Base-by-base conservation (phyloP, 306 rosid genomes). In the Vachellia collinsii region DNA sequence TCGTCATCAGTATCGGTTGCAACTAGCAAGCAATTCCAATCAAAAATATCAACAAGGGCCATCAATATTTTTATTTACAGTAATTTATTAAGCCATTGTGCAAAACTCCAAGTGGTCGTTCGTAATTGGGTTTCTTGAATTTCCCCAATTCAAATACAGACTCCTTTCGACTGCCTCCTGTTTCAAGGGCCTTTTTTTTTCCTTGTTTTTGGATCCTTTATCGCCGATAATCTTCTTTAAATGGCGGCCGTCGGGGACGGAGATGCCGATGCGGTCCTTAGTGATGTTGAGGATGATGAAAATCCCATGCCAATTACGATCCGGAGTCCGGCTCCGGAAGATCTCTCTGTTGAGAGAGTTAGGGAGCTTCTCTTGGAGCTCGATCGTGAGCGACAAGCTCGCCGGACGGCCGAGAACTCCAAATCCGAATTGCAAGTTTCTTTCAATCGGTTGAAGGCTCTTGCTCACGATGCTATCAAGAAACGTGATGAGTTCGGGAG, bases 261-360 rank as follows among this genome's bases (percentile, higher is more conserved):
- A 4, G 99, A 92, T 78, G 83, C 83, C 66, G 97, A 94, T 82
- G 94, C 97, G 54, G 94, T 94, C 61, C 95, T 94, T 75, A 94
- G 99, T 79, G 99, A 94, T 74, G 97, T 94, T 37, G 71, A 66
- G 75, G 99, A 94, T 75, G 91, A 85, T n/a, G 97, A 88, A 13
- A 92, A 88, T 81, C 86, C 93, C 19, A 79, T 48, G 70, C 89
- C 94, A 73, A 78, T 84, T 51, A 62, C 44, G 23, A 69, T 83
- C 0, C 77, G 63, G 25, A 48, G 72, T 65, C 51, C 92, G 17
- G 66, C 84, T 8, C 77, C 85, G 13, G 95, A 89, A 7, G 92
- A 94, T 42, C 77, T 91, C 12, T 91, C 99, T 25, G 82, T 79
- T n/a, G 97, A 91, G 67, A 84, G 78, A 63, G 80, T 86, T 66